These are phyloP conservation scores for Pythium vanterpoolii DNA, from an alignment of 352 stramenopile species.

Conservation along the genomic window DNA sequence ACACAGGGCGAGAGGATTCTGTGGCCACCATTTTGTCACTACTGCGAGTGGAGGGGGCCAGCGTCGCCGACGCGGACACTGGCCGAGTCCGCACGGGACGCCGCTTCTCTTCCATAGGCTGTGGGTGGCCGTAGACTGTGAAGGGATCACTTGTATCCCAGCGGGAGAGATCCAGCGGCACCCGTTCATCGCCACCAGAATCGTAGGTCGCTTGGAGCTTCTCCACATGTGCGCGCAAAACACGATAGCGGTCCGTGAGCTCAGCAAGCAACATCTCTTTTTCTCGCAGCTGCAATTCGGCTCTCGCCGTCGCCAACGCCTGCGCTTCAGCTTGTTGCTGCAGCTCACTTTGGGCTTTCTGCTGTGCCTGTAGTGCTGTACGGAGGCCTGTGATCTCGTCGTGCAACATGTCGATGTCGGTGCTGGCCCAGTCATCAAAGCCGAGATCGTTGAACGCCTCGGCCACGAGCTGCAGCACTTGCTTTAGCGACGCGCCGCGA, in stretches of 20 bases:
- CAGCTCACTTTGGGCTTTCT: slow-evolving; percentile 12
- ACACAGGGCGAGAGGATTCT: background rate
- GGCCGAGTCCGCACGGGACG: slow-evolving; percentile 15
- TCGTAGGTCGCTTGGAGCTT: background rate
- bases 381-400: slow-evolving; percentile 24
- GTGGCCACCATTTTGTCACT: background rate
- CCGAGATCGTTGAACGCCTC: slow-evolving; percentile 47
- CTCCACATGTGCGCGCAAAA: slow-evolving; percentile 24
- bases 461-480: slow-evolving; percentile 30
- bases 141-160: slow-evolving; percentile 30
- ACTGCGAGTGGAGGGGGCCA: background rate
- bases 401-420: slow-evolving; percentile 43
- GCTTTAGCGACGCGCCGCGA: background rate
- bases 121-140: slow-evolving; percentile 48
- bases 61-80: slow-evolving; percentile 24
- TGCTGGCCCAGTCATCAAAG: slow-evolving; percentile 43
- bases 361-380: slow-evolving; percentile 20
- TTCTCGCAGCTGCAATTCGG: slow-evolving; percentile 44
- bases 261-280: slow-evolving; percentile 56
- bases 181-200: background rate
- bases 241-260: slow-evolving; percentile 43
- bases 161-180: slow-evolving; percentile 3
- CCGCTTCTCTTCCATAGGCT: slow-evolving; percentile 34
- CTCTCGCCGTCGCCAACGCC: slow-evolving; percentile 33
- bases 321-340: slow-evolving; percentile 23